Conservation (phyloP, 73 alveolate genomes). For the Paramecium primaurelia region DNA sequence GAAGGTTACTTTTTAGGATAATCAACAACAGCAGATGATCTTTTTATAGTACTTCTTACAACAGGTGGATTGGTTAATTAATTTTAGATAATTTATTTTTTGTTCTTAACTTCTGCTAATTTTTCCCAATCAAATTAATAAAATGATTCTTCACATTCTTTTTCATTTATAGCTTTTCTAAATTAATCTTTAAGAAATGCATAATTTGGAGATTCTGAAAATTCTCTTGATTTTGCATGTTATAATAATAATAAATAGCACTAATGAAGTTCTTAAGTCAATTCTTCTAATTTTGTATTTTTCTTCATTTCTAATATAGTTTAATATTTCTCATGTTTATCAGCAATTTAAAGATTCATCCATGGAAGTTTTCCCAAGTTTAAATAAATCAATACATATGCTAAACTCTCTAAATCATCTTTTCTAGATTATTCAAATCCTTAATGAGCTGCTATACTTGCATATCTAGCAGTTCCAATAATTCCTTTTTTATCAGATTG, state of each 20-base stretch:
- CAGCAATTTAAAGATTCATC: constrained; percentile 64
- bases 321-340: constrained; percentile 73
- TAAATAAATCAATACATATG: constrained; percentile 67
- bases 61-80: background rate
- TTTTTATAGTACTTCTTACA: background rate
- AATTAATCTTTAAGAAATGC: constrained; percentile 33
- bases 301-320: constrained; percentile 76
- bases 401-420: constrained; percentile 77
- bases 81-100: background rate
- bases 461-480: constrained; percentile 84
- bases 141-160: background rate
- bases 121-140: constrained; percentile 31
- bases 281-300: constrained; percentile 69
- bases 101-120: background rate
- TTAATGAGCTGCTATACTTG: constrained; percentile 66
- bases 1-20: background rate
- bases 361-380: constrained; percentile 67
- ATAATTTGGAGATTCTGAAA: constrained; percentile 81
- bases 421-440: constrained; percentile 77
- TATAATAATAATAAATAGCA: constrained; percentile 37
- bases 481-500: constrained; percentile 67
- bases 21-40: background rate
- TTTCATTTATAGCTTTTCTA: background rate
- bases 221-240: constrained; percentile 69
- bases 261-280: constrained; percentile 71